Evolutionary conservation across 129 eudicot genomes (phyloP).

Genomic region (Chrysanthemum makinoi): DNA sequence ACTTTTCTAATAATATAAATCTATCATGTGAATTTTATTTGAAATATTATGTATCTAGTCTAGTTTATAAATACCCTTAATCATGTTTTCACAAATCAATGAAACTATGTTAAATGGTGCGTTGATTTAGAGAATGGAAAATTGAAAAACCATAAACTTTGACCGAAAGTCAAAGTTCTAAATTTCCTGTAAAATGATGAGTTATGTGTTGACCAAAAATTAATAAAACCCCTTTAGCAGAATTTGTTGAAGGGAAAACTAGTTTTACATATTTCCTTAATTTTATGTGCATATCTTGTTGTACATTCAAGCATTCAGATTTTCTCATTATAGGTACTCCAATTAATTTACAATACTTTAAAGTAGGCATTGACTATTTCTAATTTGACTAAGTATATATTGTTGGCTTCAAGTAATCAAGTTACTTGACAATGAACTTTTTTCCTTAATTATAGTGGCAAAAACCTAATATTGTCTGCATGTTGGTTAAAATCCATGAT

Average conservation of each 20-base stretch:
- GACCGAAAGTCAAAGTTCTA: constrained; percentile 26
- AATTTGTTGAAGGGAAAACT: constrained; percentile 29
- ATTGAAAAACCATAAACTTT: constrained; percentile 22
- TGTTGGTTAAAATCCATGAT: constrained; percentile 38
- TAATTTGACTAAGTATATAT: constrained; percentile 20
- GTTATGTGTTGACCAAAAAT: constrained; percentile 25
- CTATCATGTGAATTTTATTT: too few relatives aligned
- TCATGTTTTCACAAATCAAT: constrained; percentile 13
- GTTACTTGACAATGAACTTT: neutral
- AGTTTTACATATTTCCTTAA: neutral
- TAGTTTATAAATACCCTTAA: neutral
- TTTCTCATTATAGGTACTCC: neutral
- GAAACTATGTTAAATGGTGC: constrained; percentile 25
- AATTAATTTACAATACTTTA: too few relatives aligned
- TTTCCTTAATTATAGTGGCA: constrained; percentile 18
- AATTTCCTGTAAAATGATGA: constrained; percentile 11
- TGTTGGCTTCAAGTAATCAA: constrained; percentile 15
- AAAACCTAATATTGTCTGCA: constrained; percentile 17
- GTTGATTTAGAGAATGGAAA: constrained; percentile 36
- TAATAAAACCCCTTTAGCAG: constrained; percentile 14
- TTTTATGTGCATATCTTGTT: neutral
- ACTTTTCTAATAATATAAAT: too few relatives aligned
- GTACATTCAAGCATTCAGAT: constrained; percentile 9
- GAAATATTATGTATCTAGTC: neutral
- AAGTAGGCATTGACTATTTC: constrained; percentile 20